Evolutionary conservation across 75 land plant genomes (phyloP), one percentile per base, ranked within the genome.

Genomic region (Pinus tabuliformis): DNA sequence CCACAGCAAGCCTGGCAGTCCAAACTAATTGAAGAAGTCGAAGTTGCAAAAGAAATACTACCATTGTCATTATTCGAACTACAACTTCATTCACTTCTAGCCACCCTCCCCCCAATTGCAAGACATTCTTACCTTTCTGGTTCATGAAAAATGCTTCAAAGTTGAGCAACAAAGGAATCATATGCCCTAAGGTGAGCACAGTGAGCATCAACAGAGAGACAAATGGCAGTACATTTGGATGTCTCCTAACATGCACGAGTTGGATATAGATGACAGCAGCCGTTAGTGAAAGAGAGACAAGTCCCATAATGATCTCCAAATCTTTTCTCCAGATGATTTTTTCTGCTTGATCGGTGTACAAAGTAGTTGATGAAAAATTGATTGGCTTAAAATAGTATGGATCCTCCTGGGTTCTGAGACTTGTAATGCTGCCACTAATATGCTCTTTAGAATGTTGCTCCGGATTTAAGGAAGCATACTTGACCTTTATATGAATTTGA

Each of bases 131-230:
- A 60, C 57, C 78, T 56, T 71, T 82, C 37, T 57, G 79, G 22
- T 59, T 80, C 30, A 56, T 73, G 62, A 93, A 89, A 30, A 88
- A 58, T 3, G 97, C 94, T 82, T 94, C 91, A 84, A 94, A 91
- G 78, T 94, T 94, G 68, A 94, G 75, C 63, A 94, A 76, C 20
- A 94, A 78, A 45, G 94, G 97, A 30, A 94, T 85, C 92, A 94
- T 86, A 77, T 89, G 82, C 0, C 89, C 90, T 20, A 94, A 75
- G 57, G 86, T 86, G 14, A 94, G 89, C 36, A 91, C 78, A 76
- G 83, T 36, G 52, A 91, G 84, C 94, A 90, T 89, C 77, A 84
- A 42, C 58, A 90, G 42, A 12, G 97, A 91, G 14, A 88, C 79
- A 62, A 83, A 84, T 2, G 94, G 90, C 64, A 90, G 83, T 1